A percentile compares a stretch with the other conserved stretches of the same genome.
phyloP scores from a whole-genome alignment of 2,329 filamentous ascomycete species.

The Fusarium sp. region DNA sequence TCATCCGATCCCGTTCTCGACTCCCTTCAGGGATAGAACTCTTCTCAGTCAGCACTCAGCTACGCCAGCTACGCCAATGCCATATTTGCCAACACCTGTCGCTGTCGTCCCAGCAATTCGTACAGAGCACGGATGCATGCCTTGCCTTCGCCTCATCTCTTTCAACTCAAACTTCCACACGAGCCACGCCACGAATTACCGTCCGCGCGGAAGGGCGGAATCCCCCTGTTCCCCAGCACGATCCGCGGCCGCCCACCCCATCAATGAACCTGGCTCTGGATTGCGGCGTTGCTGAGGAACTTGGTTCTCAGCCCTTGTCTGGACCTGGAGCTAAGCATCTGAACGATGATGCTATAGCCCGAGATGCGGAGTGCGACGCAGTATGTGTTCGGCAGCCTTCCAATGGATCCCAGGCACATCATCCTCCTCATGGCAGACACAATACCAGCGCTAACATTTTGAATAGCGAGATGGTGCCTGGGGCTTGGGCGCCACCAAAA shows the following conservation, averaged over 20 bases:
- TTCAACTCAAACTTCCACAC: constrained; percentile 23
- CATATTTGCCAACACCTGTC: background rate
- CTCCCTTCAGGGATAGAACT: background rate
- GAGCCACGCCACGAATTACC: constrained; percentile 24
- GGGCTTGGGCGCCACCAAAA: background rate
- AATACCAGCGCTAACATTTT: background rate
- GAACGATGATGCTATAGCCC: background rate
- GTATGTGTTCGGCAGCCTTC: background rate
- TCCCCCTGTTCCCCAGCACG: constrained; percentile 19
- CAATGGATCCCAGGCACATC: background rate
- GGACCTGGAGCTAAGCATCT: background rate
- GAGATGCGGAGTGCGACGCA: background rate
- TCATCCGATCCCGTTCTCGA: background rate
- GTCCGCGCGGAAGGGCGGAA: constrained; percentile 27
- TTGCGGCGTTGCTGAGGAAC: constrained; percentile 23
- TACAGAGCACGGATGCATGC: background rate
- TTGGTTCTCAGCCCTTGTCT: constrained; percentile 5
- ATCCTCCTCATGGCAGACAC: background rate
- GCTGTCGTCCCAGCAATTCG: background rate
- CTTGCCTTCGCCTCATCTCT: constrained; percentile 3
- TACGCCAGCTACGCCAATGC: background rate
- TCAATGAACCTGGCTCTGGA: constrained; percentile 5
- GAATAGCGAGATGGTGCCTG: constrained; percentile 1
- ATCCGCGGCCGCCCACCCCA: constrained; percentile 17
- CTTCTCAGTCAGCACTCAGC: background rate